Conservation (phyloP, 768 basidiomycete species). For the Rhizopogon roseolus region DNA sequence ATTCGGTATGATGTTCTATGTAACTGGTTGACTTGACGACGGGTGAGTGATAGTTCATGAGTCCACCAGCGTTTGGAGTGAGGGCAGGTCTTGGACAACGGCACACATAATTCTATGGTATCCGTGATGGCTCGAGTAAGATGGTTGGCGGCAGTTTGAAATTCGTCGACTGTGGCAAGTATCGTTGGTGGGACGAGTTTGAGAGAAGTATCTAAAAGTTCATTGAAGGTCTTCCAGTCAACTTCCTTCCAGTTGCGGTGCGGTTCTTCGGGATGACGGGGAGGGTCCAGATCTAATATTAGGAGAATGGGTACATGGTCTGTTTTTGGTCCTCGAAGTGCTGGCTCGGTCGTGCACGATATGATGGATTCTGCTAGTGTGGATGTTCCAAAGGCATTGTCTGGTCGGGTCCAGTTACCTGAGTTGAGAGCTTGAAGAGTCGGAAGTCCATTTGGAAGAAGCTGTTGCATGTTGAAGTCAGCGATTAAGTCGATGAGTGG, state of each 20-base stretch:
- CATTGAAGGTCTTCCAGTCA: conserved; percentile 8
- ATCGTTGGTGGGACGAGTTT: background rate
- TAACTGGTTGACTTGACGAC: too few relatives aligned
- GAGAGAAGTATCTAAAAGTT: background rate
- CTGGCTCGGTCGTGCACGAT: background rate
- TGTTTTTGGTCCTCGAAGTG: background rate
- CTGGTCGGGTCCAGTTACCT: conserved; percentile 6
- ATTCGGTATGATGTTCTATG: conserved; percentile 8
- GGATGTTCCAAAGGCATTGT: conserved; percentile 10
- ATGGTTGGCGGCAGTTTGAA: conserved; percentile 1
- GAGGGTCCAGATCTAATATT: background rate
- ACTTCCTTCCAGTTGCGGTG: conserved; percentile 2
- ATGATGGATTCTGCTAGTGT: rapidly evolving
- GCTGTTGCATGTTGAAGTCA: conserved; percentile 2
- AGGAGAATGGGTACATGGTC: conserved; percentile 12
- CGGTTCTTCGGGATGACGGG: background rate
- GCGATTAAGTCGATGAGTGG: conserved; percentile 6
- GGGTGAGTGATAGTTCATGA: too few relatives aligned
- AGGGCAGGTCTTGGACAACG: conserved; percentile 11
- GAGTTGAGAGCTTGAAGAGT: conserved; percentile 2
- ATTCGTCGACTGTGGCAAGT: background rate
- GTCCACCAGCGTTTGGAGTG: conserved; percentile 26
- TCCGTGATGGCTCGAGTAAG: conserved; percentile 13
- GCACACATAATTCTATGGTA: conserved; percentile 14
- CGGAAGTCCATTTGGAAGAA: conserved; percentile 2